Conservation (phyloP, 2,329 filamentous ascomycete species). For the Diaporthe destruens region DNA sequence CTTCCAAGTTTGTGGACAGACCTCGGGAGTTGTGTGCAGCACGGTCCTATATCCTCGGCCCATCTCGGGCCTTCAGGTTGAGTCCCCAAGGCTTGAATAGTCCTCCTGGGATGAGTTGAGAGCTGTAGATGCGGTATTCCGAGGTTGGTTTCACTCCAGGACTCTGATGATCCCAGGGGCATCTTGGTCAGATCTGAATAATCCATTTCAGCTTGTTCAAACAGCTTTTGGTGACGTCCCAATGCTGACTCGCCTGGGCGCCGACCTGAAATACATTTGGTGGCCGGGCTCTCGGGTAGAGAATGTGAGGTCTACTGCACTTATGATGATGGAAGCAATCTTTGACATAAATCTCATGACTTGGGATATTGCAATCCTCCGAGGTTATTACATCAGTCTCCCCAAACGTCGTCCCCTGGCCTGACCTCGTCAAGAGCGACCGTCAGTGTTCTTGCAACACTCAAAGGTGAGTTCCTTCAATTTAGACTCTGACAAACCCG, state of each 20-base stretch:
- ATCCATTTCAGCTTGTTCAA: not conserved
- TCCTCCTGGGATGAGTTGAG: not conserved
- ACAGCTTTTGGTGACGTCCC: not conserved
- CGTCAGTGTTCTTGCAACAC: not conserved
- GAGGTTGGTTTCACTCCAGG: not conserved
- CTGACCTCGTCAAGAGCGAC: not conserved
- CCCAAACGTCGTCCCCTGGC: not conserved
- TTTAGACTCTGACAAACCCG: constrained; percentile 9
- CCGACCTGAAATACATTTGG: not conserved
- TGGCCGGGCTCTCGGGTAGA: not conserved
- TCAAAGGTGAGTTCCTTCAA: not conserved
- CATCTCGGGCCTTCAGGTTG: not conserved
- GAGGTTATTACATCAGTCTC: not conserved
- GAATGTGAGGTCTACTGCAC: not conserved
- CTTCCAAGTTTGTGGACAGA: not conserved
- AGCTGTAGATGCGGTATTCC: not conserved
- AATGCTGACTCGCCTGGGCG: not conserved
- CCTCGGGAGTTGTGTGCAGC: too few relatives aligned
- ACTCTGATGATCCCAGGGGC: not conserved
- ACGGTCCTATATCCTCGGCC: not conserved
- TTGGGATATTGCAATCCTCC: not conserved
- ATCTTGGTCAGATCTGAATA: not conserved
- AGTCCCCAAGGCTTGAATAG: too few relatives aligned
- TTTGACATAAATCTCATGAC: constrained; percentile 10
- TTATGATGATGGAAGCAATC: not conserved